Evolutionary conservation across 768 basidiomycete genomes (phyloP), one percentile per base, ranked within the genome.

Genomic region (Boletus rubropictus): DNA sequence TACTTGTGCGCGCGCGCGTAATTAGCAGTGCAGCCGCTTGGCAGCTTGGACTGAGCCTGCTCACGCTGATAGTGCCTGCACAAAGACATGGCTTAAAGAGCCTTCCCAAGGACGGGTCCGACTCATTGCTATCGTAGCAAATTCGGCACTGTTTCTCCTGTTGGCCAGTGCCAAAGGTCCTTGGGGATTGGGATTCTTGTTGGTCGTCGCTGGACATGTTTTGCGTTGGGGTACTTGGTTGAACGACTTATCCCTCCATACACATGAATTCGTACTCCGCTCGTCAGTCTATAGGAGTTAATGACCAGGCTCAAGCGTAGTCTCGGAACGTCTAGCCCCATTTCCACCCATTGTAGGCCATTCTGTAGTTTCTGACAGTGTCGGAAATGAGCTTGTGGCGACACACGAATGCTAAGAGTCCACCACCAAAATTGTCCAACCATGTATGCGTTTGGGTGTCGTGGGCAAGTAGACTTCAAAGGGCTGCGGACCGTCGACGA

Each of bases 121-220:
- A 76, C 37, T 78, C 76, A 10, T 69, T 64, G 4, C 86, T 82
- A 32, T 86, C 84, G 22, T 90, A 72, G 61, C 91, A 94, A 38
- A 94, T 94, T 44, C 91, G 76, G 59, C 91, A 93, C 60, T 86
- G 85, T 57, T 77, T 84, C 58, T 80, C 80, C 42, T 76, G 56
- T 22, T 55, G 50, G 18, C 31, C 22, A 11, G 68, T 54, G 57
- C 57, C 36, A 29, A n/a, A 21, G 24, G 47, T 34, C 31, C 27
- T 25, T 17, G 51, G 5, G 14, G 40, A 27, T 15, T 43, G 35
- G 12, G 50, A 20, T 22, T 47, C 53, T 18, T 55, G 54, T 25
- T 44, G 49, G 22, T 47, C 49, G 15, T 56, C 39, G 52, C 59
- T 31, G 45, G 52, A 22, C 55, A 54, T 63, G 48, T 14, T n/a